Base-by-base conservation (phyloP, 139 green algal species). In the Chlamydomonas asymmetrica region DNA sequence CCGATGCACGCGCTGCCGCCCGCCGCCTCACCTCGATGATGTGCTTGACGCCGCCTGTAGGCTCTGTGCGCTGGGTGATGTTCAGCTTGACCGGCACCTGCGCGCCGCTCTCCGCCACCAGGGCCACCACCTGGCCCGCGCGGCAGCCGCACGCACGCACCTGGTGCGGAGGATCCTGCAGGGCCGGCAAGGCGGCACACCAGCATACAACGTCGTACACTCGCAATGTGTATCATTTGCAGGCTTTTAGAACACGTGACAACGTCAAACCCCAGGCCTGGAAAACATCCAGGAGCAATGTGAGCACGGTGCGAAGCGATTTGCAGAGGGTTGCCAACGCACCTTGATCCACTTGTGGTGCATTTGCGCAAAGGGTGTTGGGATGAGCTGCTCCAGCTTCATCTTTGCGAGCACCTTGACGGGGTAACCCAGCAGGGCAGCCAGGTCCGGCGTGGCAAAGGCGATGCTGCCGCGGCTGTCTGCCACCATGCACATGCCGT, bases 341-440 rank as follows among this genome's bases (percentile, higher is more conserved):
- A 82, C 80, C 80, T 71, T 77, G n/a, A 88, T 57, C 60, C 73
- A 88, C 29, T 75, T 78, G 13, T 62, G 43, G 61, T 88, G 82
- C 74, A 88, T 76, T 54, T 76, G 40, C 22, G 68, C 62, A 75
- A 67, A 84, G 45, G 82, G 82, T 22, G 75, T 57, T 37, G 75
- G 74, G 71, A 88, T 23, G 52, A 88, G 65, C 34, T 56, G 39
- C 6, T 73, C 60, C 34, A 88, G 41, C 40, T 74, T 73, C 57
- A 86, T 67, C 22, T 61, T 48, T 0, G 43, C 60, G 22, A 86
- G 49, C 27, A 59, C 37, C 59, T 76, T 67, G 22, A 54, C 18
- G 18, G 54, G 34, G 59, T 76, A 79, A 37, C 81, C 81, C 57
- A 86, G 48, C 66, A 80, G 35, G 2, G 2, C 34, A 0, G 40